phyloP scores from a whole-genome alignment of 1,139 yeast genomes.

The Ogataea hybrid region DNA sequence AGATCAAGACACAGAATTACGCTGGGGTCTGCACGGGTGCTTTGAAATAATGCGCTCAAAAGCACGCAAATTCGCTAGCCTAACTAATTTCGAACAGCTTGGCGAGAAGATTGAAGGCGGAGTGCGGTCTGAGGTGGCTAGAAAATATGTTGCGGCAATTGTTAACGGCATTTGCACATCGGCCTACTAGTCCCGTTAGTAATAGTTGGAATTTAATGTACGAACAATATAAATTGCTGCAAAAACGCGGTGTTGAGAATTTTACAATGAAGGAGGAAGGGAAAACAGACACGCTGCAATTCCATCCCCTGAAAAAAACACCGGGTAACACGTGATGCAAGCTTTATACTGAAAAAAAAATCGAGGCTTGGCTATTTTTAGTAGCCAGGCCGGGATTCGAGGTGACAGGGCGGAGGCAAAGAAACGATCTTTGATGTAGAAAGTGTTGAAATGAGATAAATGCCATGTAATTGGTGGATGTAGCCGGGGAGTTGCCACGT shows the following conservation, averaged over 20 bases:
- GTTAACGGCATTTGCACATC: too few relatives aligned
- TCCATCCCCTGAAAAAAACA: neutral
- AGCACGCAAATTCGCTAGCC: too few relatives aligned
- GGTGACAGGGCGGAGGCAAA: neutral
- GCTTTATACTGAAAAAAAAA: neutral
- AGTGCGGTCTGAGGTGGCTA: too few relatives aligned
- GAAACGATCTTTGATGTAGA: neutral
- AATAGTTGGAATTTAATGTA: too few relatives aligned
- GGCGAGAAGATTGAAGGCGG: too few relatives aligned
- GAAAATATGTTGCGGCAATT: too few relatives aligned
- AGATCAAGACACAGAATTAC: too few relatives aligned
- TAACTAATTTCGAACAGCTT: too few relatives aligned
- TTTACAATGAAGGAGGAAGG: neutral
- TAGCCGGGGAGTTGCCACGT: neutral
- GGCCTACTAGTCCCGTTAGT: too few relatives aligned
- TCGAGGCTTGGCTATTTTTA: neutral
- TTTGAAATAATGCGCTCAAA: too few relatives aligned
- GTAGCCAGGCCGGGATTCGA: neutral
- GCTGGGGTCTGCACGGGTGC: too few relatives aligned
- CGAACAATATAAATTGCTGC: slow-evolving; percentile 3
- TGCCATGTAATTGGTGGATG: neutral
- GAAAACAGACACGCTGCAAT: slow-evolving; percentile 3
- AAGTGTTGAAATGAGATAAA: neutral
- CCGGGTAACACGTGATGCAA: slow-evolving; percentile 2
- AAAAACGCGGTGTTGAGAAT: slow-evolving; percentile 4